Base-by-base conservation (phyloP, 2,329 filamentous ascomycete species). In the Tolypocladium pustulatum region DNA sequence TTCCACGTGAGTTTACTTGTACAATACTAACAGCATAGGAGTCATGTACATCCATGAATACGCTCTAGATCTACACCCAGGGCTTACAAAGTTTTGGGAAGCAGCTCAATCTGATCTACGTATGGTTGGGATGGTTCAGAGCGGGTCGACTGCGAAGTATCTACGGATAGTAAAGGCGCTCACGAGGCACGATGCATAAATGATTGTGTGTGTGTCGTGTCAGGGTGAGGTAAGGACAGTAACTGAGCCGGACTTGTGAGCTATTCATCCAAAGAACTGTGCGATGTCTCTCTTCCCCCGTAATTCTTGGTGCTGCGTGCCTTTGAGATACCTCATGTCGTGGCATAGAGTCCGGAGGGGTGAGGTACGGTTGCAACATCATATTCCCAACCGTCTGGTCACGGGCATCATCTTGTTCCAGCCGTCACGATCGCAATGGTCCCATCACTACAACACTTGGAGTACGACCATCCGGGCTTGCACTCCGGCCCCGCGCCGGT, bases 391-490 rank as follows among this genome's bases (percentile, higher is more conserved):
- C 27, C 27, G 27, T 30, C 46, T 30, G 46, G 46, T 51, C 27
- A 51, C 46, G 17, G 15, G 27, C 46, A 30, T 51, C 8, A 20
- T 51, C 46, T 20, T 15, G 27, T 32, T 52, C 49, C 49, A n/a
- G 10, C 49, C 27, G 27, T 52, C 49, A 52, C 49, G 49, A 20
- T 20, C 17, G 46, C 27, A 32, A n/a, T 32, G 27, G 49, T n/a
- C 37, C 40, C 55, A 22, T 46, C 53, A 52, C 46, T 34, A 52
- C 22, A 61, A 55, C 22, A 65, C 65, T 55, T 67, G 62, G 58
- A 72, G 61, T 32, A 72, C 66, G 59, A 71, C 62, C 66, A 71
- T 69, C 56, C 65, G 61, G 17, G 70, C 70, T 56, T 64, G 59
- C 25, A 71, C 68, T 37, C 67, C 67, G 25, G 67, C 69, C 34